Conservation (phyloP, 1,284 basidiomycete genomes). For the Cryptococcus sp. region DNA sequence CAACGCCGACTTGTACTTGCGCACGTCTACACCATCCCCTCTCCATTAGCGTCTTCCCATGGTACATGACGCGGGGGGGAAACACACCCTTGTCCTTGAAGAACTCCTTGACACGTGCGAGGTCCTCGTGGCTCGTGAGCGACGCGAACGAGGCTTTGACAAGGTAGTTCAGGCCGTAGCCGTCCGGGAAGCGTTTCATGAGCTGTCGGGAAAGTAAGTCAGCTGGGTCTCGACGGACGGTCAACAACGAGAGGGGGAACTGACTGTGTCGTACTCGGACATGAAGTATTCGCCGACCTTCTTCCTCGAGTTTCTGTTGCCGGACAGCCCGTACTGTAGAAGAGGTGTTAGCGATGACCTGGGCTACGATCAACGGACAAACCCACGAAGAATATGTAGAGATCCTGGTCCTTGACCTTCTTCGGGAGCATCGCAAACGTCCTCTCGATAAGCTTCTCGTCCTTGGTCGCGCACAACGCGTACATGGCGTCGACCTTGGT, state of each 20-base stretch:
- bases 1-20: slow-evolving; percentile 53
- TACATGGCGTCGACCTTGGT: slow-evolving; percentile 66
- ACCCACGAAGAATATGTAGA: slow-evolving; percentile 54
- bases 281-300: slow-evolving; percentile 53
- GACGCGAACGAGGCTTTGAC: slow-evolving; percentile 58
- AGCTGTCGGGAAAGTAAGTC: slow-evolving; percentile 52
- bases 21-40: slow-evolving; percentile 33
- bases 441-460: slow-evolving; percentile 54
- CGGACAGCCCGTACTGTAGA: slow-evolving; percentile 50
- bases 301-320: slow-evolving; percentile 39
- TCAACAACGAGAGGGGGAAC: slow-evolving; percentile 31
- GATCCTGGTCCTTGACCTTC: slow-evolving; percentile 62
- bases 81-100: slow-evolving; percentile 55
- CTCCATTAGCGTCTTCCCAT: not conserved
- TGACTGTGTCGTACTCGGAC: slow-evolving; percentile 62
- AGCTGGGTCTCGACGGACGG: not conserved
- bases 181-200: slow-evolving; percentile 67
- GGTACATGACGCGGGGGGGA: too few relatives aligned
- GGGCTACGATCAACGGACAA: not conserved
- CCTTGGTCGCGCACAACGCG: slow-evolving; percentile 38
- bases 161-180: slow-evolving; percentile 55
- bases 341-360: slow-evolving; percentile 37
- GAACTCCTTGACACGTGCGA: slow-evolving; percentile 64
- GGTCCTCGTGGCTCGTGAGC: slow-evolving; percentile 68
- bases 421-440: slow-evolving; percentile 60